Base-by-base conservation (phyloP, 495 filamentous ascomycete species). In the Cercophora sp. region DNA sequence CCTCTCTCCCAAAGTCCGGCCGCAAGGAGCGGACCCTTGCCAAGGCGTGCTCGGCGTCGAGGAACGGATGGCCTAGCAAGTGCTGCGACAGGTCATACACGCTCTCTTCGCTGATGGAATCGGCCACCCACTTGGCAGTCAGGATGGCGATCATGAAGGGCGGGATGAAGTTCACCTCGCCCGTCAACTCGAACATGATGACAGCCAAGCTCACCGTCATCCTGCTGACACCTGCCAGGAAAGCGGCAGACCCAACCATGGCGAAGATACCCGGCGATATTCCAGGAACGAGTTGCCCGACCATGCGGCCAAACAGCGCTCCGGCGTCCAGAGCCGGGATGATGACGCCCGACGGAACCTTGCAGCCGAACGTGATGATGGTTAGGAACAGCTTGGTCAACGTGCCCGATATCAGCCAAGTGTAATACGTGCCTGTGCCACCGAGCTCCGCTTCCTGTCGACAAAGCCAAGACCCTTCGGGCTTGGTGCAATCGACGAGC, bases 141-240 rank as follows among this genome's bases (percentile, higher is more conserved):
- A 82, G 63, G 55, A 82, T 82, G 18, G 77, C 76, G 23, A 80
- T 72, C 79, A 82, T 81, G 60, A 80, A 72, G 41, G 78, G 78
- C 22, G 79, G 70, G 36, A 79, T 73, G 62, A 79, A 74, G 54
- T 72, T 65, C 20, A 74, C 66, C 59, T 74, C 69, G 25, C 70
- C 69, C 13, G 70, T 74, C 15, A 72, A 60, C 52, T 81, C 79
- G 54, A 82, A 81, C 78, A 82, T 81, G 67, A 82, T 77, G 29
- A 82, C 78, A 19, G 73, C 72, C 31, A 82, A 72, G 13, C 72
- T 76, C 20, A 82, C 75, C 4, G 79, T 82, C 78, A 82, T 82
- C 34, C 78, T 61, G n/a, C 71, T 77, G 2, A 80, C 76, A 27
- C 78, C 78, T 15, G 79, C 78, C 1, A 82, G 70, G 59, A 82